These are phyloP conservation scores for Hypoxylon sp. DNA, from an alignment of 2,329 filamentous ascomycete species.

Conservation along the genomic window DNA sequence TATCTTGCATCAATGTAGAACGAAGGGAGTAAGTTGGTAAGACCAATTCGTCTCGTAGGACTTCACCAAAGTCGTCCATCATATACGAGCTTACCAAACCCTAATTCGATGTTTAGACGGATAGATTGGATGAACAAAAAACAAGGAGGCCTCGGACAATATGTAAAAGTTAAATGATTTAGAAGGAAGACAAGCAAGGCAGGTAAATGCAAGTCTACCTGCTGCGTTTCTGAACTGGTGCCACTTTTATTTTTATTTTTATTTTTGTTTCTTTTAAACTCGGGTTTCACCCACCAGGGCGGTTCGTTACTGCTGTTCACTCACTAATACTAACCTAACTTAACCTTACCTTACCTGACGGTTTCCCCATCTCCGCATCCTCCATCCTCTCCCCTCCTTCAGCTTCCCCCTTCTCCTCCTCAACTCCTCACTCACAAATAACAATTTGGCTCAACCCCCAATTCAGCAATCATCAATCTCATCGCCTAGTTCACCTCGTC, in stretches of 20 bases:
- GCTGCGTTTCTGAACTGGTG: slow-evolving; percentile 27
- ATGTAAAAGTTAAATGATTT: neutral
- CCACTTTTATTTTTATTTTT: slow-evolving; percentile 47
- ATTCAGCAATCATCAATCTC: slow-evolving; percentile 39
- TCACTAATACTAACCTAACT: slow-evolving; percentile 15
- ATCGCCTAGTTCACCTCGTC: slow-evolving; percentile 19
- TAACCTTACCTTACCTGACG: slow-evolving; percentile 33
- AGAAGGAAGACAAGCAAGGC: slow-evolving; percentile 14
- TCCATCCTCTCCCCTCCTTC: slow-evolving; percentile 39
- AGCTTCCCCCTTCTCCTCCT: slow-evolving; percentile 39
- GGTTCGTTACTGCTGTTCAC: slow-evolving; percentile 28
- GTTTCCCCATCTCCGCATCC: slow-evolving; percentile 54
- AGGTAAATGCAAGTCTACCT: slow-evolving; percentile 10
- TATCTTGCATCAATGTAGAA: slow-evolving; percentile 20
- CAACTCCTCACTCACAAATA: slow-evolving; percentile 48
- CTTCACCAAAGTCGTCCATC: neutral
- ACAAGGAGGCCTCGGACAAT: slow-evolving; percentile 1
- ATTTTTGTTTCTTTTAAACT: slow-evolving; percentile 39
- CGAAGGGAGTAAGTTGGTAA: slow-evolving; percentile 13
- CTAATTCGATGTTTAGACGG: slow-evolving; percentile 7
- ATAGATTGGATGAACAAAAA: slow-evolving; percentile 7
- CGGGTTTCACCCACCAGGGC: slow-evolving; percentile 42
- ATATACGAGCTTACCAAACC: slow-evolving; percentile 24
- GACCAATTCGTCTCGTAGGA: slow-evolving; percentile 11
- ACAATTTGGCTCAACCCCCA: slow-evolving; percentile 46